Conservation (phyloP, 805 yeast genomes). For the Kazachstania bromeliacearum region DNA sequence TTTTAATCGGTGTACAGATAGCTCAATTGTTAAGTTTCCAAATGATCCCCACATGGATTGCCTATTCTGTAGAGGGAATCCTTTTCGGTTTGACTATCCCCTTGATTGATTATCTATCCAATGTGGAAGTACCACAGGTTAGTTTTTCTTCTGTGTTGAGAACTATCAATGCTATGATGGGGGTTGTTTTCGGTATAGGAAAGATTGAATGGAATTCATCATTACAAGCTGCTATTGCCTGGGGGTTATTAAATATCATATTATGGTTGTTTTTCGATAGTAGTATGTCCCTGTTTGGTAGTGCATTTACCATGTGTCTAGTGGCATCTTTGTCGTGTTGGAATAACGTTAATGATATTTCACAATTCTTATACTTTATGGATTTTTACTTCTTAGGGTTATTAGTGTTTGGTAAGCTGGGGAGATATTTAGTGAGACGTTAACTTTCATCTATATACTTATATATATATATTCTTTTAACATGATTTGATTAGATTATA, state of each 20-base stretch:
- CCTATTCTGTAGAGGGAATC: constrained; percentile 44
- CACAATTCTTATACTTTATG: constrained; percentile 19
- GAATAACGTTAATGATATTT: constrained; percentile 21
- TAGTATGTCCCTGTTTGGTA: constrained; percentile 42
- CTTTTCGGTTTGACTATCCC: constrained; percentile 48
- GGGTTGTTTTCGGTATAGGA: constrained; percentile 61
- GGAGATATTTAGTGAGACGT: constrained; percentile 18
- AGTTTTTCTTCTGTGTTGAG: constrained; percentile 10
- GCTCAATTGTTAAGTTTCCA: constrained; percentile 13
- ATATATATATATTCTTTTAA: too few species aligned
- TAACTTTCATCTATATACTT: too few species aligned
- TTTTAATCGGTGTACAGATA: constrained; percentile 29
- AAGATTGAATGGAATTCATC: constrained; percentile 60
- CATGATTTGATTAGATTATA: too few species aligned
- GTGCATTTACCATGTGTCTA: constrained; percentile 35
- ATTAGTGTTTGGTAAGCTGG: constrained; percentile 59
- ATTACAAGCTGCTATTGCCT: constrained; percentile 52
- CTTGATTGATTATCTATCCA: constrained; percentile 23
- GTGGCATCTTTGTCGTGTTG: constrained; percentile 12
- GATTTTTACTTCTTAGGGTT: constrained; percentile 59
- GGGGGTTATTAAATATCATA: constrained; percentile 54
- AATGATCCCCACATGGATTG: constrained; percentile 19
- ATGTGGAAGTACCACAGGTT: constrained; percentile 7
- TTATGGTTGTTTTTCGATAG: constrained; percentile 64
- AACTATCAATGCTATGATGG: constrained; percentile 47